Conservation (phyloP, 768 basidiomycete species). For the Leccinum subtestaceum region DNA sequence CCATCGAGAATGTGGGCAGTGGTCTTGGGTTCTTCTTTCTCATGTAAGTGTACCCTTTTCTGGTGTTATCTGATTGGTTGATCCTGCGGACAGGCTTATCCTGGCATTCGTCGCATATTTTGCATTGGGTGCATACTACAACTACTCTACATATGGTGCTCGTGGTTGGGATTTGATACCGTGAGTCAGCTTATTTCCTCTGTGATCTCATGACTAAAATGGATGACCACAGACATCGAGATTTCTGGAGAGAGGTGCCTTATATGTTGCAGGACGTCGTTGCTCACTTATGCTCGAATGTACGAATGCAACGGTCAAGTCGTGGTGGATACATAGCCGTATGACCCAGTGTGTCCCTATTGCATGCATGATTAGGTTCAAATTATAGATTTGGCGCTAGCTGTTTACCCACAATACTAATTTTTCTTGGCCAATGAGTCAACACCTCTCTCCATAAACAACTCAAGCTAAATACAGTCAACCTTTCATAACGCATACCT, state of each 20-base stretch:
- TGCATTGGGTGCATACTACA: conserved; percentile 78
- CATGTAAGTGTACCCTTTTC: conserved; percentile 50
- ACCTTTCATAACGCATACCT: background rate
- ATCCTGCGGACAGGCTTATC: conserved; percentile 47
- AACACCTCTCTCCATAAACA: background rate
- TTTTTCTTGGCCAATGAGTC: background rate
- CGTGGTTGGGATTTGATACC: conserved; percentile 80
- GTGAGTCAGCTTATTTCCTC: conserved; percentile 45
- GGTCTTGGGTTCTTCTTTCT: conserved; percentile 90
- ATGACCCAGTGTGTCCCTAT: conserved; percentile 31
- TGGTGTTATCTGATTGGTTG: conserved; percentile 8
- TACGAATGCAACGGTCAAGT: conserved; percentile 63
- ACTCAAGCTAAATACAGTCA: too few species aligned
- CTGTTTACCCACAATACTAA: conserved; percentile 9
- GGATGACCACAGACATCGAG: conserved; percentile 59
- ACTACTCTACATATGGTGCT: conserved; percentile 85
- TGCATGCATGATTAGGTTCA: background rate
- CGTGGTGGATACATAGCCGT: conserved; percentile 79
- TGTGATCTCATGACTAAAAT: conserved; percentile 6
- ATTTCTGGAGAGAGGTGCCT: conserved; percentile 88
- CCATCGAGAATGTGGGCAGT: conserved; percentile 53
- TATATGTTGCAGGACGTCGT: conserved; percentile 80
- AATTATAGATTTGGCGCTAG: conserved; percentile 7
- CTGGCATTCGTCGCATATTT: conserved; percentile 72
- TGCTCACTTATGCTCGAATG: conserved; percentile 70